phyloP scores from a whole-genome alignment of 2,329 filamentous ascomycete genomes.

The Fusarium compactum region DNA sequence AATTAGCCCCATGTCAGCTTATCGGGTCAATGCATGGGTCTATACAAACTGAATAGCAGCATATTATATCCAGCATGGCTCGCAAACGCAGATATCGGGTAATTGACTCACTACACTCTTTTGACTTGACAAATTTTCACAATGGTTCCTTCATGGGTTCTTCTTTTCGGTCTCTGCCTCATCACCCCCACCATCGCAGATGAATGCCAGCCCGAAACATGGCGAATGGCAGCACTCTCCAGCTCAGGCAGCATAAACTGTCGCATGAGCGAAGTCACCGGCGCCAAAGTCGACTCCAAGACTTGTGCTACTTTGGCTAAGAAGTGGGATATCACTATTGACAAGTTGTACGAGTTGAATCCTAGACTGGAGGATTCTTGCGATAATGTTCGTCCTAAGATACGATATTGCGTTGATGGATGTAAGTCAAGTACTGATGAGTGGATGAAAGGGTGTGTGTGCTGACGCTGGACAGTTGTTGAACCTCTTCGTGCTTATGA shows the following conservation, averaged over 20 bases:
- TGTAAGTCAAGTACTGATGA: slow-evolving; percentile 1
- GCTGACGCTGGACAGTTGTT: neutral
- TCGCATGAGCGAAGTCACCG: neutral
- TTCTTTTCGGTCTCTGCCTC: neutral
- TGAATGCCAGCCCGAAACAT: slow-evolving; percentile 4
- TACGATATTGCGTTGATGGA: slow-evolving; percentile 20
- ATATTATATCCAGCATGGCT: neutral
- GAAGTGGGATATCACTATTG: neutral
- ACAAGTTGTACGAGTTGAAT: slow-evolving; percentile 16
- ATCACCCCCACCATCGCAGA: neutral
- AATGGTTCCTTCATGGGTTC: neutral
- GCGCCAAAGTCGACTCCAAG: neutral
- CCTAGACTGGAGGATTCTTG: slow-evolving; percentile 7
- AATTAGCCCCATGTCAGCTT: neutral
- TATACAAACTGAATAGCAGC: neutral
- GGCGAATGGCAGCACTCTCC: neutral
- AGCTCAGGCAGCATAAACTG: slow-evolving; percentile 4
- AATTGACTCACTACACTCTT: too few relatives aligned
- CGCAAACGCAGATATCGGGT: neutral
- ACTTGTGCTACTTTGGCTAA: neutral
- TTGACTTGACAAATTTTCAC: neutral
- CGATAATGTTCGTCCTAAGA: slow-evolving; percentile 3
- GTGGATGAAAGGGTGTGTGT: neutral
- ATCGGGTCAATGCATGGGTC: neutral
- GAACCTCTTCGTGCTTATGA: slow-evolving; percentile 6